Evolutionary conservation across 192 early-diverging fungal genomes (phyloP), one percentile per base, ranked within the genome.

Genomic region (Coemansia sp.): DNA sequence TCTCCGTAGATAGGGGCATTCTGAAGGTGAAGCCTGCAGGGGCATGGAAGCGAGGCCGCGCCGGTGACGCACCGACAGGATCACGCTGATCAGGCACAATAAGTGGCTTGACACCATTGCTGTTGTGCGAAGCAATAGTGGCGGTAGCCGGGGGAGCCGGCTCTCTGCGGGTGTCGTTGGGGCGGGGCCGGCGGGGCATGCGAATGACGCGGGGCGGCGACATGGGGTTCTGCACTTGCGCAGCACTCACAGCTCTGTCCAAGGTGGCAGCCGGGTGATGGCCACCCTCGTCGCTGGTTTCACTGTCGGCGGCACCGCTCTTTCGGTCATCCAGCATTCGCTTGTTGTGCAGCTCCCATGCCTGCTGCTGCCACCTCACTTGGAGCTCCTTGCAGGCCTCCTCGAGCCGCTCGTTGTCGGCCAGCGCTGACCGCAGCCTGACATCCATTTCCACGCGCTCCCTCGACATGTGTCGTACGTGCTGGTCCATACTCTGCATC

Each of bases 321-420:
- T 38, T n/a, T 59, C 35, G 37, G 9, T 59, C 58, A 38, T 59
- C 58, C 58, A 59, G 13, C 58, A 38, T 18, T 11, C 35, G 58
- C 58, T 38, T 59, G 20, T 35, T 38, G 8, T 48, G 23, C 18
- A 47, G 39, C 20, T 59, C 58, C 23, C 56, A 43, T 10, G 41
- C 47, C 31, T 56, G 31, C 36, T 26, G 53, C 10, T 26, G 23
- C 31, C 26, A 28, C 23, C 20, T 48, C n/a, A 28, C 13, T 16
- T 55, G 52, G 26, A 55, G 52, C 26, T 55, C 52, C 26, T 16
- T 26, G 13, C 52, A 55, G 26, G 26, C 52, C 52, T 55, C 52
- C 0, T 26, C 52, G 26, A 55, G 52, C 52, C 52, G 52, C 52
- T 55, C 26, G 52, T 55, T 55, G 26, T 55, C 52, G 5, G 52